Conservation (phyloP, 2,329 filamentous ascomycete genomes). For the Penicillium sp. region DNA sequence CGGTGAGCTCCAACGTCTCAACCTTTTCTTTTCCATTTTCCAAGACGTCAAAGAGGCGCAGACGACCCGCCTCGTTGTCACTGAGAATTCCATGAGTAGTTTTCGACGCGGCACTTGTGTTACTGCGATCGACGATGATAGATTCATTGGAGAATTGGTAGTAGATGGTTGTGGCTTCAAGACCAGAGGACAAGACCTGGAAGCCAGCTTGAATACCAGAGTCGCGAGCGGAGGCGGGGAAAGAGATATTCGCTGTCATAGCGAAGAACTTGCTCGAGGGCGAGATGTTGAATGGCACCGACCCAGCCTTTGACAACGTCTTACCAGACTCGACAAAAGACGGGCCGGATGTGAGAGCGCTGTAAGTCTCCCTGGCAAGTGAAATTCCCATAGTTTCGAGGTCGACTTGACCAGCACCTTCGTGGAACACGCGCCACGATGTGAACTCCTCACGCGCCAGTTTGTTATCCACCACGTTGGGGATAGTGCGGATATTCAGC, state of each 20-base stretch:
- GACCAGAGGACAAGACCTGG: conserved; percentile 14
- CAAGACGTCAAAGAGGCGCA: conserved; percentile 17
- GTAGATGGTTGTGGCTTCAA: conserved; percentile 16
- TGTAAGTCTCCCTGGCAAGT: conserved; percentile 16
- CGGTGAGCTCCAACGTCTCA: conserved; percentile 18
- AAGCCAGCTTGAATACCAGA: conserved; percentile 10
- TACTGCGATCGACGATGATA: conserved; percentile 17
- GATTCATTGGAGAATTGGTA: conserved; percentile 24
- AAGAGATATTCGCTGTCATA: not conserved
- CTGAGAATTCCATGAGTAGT: conserved; percentile 12
- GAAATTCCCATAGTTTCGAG: conserved; percentile 18
- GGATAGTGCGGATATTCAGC: conserved; percentile 8
- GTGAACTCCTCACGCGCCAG: not conserved
- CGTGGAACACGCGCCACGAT: conserved; percentile 7
- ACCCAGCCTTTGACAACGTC: conserved; percentile 1
- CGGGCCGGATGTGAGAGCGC: conserved; percentile 1
- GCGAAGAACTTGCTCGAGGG: conserved; percentile 6
- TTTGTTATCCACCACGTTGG: conserved; percentile 15
- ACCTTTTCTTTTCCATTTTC: conserved; percentile 2
- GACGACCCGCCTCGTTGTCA: conserved; percentile 8
- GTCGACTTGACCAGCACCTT: not conserved
- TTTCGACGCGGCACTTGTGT: conserved; percentile 16
- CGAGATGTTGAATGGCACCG: not conserved
- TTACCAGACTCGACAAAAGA: conserved; percentile 2
- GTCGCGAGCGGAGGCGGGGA: conserved; percentile 1